Base-by-base conservation (phyloP, 129 eudicot genomes). In the Artemisia tridentata region DNA sequence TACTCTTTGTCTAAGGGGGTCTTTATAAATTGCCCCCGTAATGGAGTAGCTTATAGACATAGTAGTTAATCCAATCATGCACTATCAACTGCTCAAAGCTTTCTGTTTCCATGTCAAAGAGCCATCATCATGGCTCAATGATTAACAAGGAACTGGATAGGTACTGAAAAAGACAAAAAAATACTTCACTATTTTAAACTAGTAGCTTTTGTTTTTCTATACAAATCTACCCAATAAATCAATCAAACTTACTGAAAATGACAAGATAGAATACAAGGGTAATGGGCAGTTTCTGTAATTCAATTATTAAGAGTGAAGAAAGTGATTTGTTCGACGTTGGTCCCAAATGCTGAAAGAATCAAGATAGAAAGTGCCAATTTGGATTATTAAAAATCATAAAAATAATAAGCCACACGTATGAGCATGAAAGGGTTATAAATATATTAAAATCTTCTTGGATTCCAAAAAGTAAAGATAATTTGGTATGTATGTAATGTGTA, bases 291-390 rank as follows among this genome's bases (percentile, higher is more conserved):
- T 34, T 63, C 14, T 63, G 41, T 38, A 31, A 2, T 56, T 56
- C 21, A 55, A 16, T 54, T 55, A 55, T 54, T 55, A 18, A 38
- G 46, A 53, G 67, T 58, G 55, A 19, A 12, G 18, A 71, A 15
- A 38, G 2, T 55, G 53, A 57, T 45, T 43, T 20, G 4, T 7
- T 0, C 43, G 43, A 34, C 43, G 7, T 34, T 34, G 34, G 66
- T 46, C 67, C 29, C 50, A 60, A 49, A 60, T 29, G 61, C 62
- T 29, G 60, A 72, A 63, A 72, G 69, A 72, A 48, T 72, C 61
- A 61, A 29, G 18, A 48, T 61, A 48, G 19, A 47, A 72, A 60
- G 50, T 72, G 76, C 49, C 76, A 72, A 72, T 58, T 47, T 59
- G 47, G 75, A 57, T n/a, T n/a, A n/a, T n/a, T n/a, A 54, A 38